These are phyloP conservation scores for Ustilago bromivora DNA, from an alignment of 1,284 basidiomycete species.

Conservation along the genomic window DNA sequence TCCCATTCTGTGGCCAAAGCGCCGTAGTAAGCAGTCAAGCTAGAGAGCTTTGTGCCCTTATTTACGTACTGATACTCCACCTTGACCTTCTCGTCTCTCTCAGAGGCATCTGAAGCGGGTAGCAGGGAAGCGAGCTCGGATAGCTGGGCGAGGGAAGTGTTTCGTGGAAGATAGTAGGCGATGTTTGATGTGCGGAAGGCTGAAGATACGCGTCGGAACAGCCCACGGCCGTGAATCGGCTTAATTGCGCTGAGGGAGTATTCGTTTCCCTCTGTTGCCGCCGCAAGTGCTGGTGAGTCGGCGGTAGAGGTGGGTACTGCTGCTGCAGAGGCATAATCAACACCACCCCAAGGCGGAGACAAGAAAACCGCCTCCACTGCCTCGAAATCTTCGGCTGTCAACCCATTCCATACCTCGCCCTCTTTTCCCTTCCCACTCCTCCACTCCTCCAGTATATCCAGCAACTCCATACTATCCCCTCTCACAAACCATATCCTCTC, in stretches of 20 bases:
- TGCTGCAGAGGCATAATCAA: slow-evolving; percentile 39
- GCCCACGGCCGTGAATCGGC: slow-evolving; percentile 83
- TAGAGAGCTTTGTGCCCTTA: slow-evolving; percentile 79
- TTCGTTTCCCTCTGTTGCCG: slow-evolving; percentile 2
- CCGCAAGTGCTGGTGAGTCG: neutral
- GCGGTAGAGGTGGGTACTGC: slow-evolving; percentile 6
- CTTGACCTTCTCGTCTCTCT: slow-evolving; percentile 73
- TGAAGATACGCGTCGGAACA: slow-evolving; percentile 73
- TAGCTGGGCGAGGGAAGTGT: slow-evolving; percentile 81
- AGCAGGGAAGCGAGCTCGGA: slow-evolving; percentile 74
- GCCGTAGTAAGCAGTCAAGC: slow-evolving; percentile 73
- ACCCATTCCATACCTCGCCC: slow-evolving; percentile 28
- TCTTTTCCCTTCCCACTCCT: slow-evolving; percentile 32
- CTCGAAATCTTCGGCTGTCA: slow-evolving; percentile 19
- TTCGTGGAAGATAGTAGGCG: slow-evolving; percentile 90
- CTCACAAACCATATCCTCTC: slow-evolving; percentile 93
- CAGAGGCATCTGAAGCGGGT: neutral
- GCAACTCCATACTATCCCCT: slow-evolving; percentile 86
- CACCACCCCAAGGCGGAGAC: slow-evolving; percentile 66
- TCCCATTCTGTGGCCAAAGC: slow-evolving; percentile 66
- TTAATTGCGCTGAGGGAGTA: slow-evolving; percentile 72
- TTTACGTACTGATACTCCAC: slow-evolving; percentile 89
- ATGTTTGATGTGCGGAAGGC: slow-evolving; percentile 47
- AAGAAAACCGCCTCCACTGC: slow-evolving; percentile 48
- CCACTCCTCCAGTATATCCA: slow-evolving; percentile 55